A percentile compares a stretch with the other conserved stretches of the same genome.
Evolutionary conservation across 2,329 filamentous ascomycete genomes (phyloP).

Genomic region (Paracoccidioides brasiliensis): DNA sequence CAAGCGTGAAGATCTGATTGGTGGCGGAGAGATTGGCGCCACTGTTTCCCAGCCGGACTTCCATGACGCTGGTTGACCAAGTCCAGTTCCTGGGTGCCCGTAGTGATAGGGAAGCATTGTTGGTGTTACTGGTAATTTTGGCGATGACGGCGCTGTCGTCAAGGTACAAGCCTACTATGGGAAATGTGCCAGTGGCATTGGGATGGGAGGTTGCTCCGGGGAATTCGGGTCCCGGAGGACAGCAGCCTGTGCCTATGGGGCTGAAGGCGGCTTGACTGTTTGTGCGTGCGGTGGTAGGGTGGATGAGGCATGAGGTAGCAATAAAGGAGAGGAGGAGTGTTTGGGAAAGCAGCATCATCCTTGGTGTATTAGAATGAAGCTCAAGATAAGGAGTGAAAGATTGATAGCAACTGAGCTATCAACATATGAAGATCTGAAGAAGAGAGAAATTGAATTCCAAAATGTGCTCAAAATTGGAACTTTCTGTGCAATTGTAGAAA

Average conservation of each 20-base stretch:
- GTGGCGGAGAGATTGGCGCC: neutral
- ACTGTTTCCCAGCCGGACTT: neutral
- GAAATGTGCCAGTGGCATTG: neutral
- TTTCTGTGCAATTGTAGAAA: neutral
- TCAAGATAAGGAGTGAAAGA: neutral
- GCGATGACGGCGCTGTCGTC: neutral
- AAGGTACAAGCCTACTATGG: neutral
- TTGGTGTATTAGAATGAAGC: neutral
- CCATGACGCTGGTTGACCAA: neutral
- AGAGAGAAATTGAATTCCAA: neutral
- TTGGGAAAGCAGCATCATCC: neutral
- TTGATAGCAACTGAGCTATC: neutral
- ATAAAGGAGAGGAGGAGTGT: neutral
- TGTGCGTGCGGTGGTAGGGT: neutral
- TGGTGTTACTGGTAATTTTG: neutral
- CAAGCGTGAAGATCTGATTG: slow-evolving; percentile 3
- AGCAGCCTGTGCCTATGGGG: neutral
- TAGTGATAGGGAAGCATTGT: neutral
- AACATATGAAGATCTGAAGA: neutral
- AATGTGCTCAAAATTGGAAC: neutral
- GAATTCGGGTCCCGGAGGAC: neutral
- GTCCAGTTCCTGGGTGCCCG: neutral
- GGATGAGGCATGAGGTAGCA: neutral
- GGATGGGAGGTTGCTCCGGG: neutral
- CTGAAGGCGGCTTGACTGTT: neutral